phyloP scores from a whole-genome alignment of 2,329 filamentous ascomycete species.

The Juglanconis oblonga region DNA sequence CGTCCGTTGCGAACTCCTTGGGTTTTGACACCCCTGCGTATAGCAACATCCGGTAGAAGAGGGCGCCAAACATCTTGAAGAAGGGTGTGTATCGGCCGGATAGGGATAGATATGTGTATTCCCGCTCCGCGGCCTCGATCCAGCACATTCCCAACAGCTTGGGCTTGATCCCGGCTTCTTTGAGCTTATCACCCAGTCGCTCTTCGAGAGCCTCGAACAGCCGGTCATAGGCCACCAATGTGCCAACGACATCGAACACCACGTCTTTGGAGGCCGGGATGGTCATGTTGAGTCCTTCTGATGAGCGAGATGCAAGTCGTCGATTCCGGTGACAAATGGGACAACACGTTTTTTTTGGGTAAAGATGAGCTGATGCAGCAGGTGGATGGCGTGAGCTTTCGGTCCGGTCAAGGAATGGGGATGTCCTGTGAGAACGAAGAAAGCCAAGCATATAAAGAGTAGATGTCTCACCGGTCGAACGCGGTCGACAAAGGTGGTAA shows the following conservation, averaged over 20 bases:
- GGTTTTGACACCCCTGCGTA: slow-evolving; percentile 38
- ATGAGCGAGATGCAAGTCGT: background rate
- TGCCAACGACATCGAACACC: slow-evolving; percentile 48
- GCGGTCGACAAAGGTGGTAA: background rate
- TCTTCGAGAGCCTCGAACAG: slow-evolving; percentile 36
- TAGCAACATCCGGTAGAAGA: slow-evolving; percentile 43
- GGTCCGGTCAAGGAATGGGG: background rate
- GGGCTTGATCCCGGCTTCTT: slow-evolving; percentile 31
- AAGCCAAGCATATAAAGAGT: background rate
- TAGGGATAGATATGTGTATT: slow-evolving; percentile 44
- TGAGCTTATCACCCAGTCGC: slow-evolving; percentile 37
- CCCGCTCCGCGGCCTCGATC: slow-evolving; percentile 42
- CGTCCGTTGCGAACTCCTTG: slow-evolving; percentile 34
- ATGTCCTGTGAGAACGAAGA: background rate
- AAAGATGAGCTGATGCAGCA: background rate
- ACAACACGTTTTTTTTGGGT: background rate
- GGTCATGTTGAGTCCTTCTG: background rate
- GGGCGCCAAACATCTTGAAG: slow-evolving; percentile 33
- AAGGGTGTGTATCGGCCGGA: slow-evolving; percentile 38
- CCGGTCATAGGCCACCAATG: slow-evolving; percentile 39
- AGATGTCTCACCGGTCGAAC: too few species aligned
- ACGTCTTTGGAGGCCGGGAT: slow-evolving; percentile 31
- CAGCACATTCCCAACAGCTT: slow-evolving; percentile 40
- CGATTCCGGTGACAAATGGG: background rate
- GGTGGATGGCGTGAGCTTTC: background rate